Percentiles rank a stretch among this genome's conserved stretches.
phyloP scores from a whole-genome alignment of 148 eudicot species.

The Heliamphora exappendiculata region DNA sequence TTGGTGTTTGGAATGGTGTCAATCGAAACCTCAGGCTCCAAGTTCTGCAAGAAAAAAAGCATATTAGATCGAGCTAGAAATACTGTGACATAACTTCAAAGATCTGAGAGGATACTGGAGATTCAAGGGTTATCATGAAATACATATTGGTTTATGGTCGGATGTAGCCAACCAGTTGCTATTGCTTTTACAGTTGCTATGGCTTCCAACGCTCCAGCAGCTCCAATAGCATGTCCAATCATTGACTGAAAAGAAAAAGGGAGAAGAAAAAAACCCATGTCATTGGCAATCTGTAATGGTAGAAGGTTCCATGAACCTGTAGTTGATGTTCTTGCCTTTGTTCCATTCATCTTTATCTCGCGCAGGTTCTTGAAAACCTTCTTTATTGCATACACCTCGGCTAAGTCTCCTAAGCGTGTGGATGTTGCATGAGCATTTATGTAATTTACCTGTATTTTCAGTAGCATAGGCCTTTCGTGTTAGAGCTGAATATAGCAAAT shows the following conservation, averaged over 20 bases:
- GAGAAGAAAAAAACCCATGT: conserved; percentile 4
- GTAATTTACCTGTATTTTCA: conserved; percentile 21
- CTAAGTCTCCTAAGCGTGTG: conserved; percentile 24
- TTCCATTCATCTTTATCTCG: conserved; percentile 31
- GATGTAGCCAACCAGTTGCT: conserved; percentile 20
- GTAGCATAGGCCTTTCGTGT: not conserved
- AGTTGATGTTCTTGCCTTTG: conserved; percentile 16
- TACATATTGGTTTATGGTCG: conserved; percentile 21
- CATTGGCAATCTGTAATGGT: conserved; percentile 20
- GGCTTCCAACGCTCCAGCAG: conserved; percentile 18
- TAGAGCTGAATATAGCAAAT: not conserved
- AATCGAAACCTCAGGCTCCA: conserved; percentile 14
- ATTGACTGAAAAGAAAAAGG: conserved; percentile 23
- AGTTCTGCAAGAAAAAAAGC: conserved; percentile 4
- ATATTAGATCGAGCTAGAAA: not conserved
- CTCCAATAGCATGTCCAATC: conserved; percentile 22
- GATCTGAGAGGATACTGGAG: not conserved
- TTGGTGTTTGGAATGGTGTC: conserved; percentile 13
- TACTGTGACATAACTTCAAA: not conserved
- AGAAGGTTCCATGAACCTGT: conserved; percentile 3
- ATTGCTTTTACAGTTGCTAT: conserved; percentile 19
- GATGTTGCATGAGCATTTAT: conserved; percentile 26
- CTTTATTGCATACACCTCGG: conserved; percentile 26
- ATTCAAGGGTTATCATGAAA: not conserved
- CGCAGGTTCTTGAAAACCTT: conserved; percentile 25